Evolutionary conservation across 75 land plant genomes (phyloP).

Genomic region (Sequoia sempervirens): DNA sequence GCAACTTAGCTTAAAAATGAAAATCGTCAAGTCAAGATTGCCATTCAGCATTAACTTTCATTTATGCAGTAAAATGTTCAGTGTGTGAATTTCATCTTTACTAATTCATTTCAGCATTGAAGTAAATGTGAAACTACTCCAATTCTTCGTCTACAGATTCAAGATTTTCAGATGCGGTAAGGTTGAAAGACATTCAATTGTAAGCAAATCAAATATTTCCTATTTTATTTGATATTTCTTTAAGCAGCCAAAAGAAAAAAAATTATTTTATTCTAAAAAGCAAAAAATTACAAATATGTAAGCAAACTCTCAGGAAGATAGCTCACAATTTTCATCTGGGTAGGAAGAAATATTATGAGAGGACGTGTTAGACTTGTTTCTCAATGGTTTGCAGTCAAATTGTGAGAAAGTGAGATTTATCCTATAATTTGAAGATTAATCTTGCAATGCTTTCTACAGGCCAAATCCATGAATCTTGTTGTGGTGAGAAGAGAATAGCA

Average conservation of each 20-base stretch:
- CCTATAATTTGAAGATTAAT: background rate
- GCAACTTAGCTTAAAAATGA: background rate
- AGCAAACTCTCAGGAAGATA: background rate
- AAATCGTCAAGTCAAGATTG: background rate
- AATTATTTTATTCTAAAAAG: background rate
- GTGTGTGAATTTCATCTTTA: background rate
- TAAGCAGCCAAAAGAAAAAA: background rate
- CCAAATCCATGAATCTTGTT: background rate
- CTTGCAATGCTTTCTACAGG: background rate
- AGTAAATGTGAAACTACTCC: background rate
- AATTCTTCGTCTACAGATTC: background rate
- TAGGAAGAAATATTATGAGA: background rate
- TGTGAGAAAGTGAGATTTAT: background rate
- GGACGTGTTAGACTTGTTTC: background rate
- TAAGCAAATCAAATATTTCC: background rate
- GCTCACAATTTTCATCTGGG: background rate
- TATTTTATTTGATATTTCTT: background rate
- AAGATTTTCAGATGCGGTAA: slow-evolving; percentile 1
- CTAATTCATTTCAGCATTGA: background rate
- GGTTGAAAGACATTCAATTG: background rate
- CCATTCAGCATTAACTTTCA: background rate
- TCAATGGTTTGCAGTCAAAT: background rate
- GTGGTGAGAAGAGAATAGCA: background rate
- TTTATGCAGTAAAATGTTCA: background rate
- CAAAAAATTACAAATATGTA: background rate